phyloP scores from a whole-genome alignment of 495 filamentous ascomycete species.

The Aspergillus wentii region DNA sequence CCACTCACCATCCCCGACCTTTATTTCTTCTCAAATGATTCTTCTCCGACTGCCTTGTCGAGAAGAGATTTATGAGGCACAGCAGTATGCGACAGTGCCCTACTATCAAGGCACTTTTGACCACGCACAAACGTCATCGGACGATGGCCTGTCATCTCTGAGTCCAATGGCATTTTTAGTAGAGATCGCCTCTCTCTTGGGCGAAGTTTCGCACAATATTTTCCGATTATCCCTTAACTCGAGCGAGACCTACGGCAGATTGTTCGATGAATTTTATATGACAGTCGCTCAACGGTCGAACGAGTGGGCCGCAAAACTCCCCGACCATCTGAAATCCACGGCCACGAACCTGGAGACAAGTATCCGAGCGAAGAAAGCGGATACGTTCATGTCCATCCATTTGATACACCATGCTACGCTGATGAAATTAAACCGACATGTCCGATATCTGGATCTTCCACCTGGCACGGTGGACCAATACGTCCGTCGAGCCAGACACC shows the following conservation, averaged over 20 bases:
- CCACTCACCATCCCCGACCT: conserved; percentile 39
- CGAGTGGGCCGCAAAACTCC: conserved; percentile 40
- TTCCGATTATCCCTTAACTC: conserved; percentile 50
- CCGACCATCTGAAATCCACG: conserved; percentile 42
- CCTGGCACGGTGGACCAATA: conserved; percentile 25
- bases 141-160: conserved; percentile 28
- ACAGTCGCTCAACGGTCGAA: conserved; percentile 45
- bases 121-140: conserved; percentile 15
- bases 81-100: conserved; percentile 45
- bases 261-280: conserved; percentile 47
- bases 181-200: conserved; percentile 58
- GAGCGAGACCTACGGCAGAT: conserved; percentile 30
- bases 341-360: conserved; percentile 45
- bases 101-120: conserved; percentile 50
- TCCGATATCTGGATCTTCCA: conserved; percentile 33
- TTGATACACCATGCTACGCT: conserved; percentile 55
- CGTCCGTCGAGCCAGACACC: conserved; percentile 33
- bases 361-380: conserved; percentile 39
- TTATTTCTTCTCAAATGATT: conserved; percentile 47
- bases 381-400: conserved; percentile 55
- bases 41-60: conserved; percentile 59
- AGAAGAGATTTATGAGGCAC: conserved; percentile 52
- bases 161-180: conserved; percentile 58
- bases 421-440: conserved; percentile 60
- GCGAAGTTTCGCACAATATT: conserved; percentile 55